phyloP scores from a whole-genome alignment of 768 basidiomycete genomes.

The Russula dissimulans region DNA sequence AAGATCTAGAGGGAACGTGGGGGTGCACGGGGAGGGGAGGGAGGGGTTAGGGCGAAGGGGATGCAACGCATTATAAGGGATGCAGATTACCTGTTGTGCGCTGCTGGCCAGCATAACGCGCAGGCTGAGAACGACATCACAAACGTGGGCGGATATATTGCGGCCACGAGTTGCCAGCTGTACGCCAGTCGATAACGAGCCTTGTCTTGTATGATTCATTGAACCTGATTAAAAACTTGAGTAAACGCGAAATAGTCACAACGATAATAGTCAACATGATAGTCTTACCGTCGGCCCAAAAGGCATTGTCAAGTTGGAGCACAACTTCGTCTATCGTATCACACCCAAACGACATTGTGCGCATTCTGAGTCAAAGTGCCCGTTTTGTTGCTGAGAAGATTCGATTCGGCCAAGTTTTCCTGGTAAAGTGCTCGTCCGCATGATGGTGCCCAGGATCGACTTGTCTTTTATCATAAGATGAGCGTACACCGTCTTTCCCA shows the following conservation, averaged over 20 bases:
- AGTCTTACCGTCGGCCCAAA: constrained; percentile 53
- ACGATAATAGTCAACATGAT: neutral
- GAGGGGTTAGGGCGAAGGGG: constrained; percentile 79
- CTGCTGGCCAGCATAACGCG: constrained; percentile 52
- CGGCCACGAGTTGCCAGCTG: constrained; percentile 81
- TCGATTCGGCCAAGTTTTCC: constrained; percentile 95
- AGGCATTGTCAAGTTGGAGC: constrained; percentile 77
- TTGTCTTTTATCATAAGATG: constrained; percentile 88
- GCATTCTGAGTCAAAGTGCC: constrained; percentile 97
- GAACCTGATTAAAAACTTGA: neutral
- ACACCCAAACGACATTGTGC: constrained; percentile 92
- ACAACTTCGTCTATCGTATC: constrained; percentile 99
- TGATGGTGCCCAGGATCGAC: constrained; percentile 93
- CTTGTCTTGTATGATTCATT: constrained; percentile 37
- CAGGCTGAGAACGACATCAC: constrained; percentile 86
- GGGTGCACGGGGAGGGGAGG: too few relatives aligned
- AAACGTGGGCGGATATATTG: constrained; percentile 90
- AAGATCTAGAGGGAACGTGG: constrained; percentile 56
- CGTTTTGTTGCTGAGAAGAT: constrained; percentile 94
- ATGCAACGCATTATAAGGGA: constrained; percentile 44
- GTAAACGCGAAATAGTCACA: neutral
- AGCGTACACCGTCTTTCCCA: constrained; percentile 99
- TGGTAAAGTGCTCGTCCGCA: constrained; percentile 93
- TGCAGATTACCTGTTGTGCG: constrained; percentile 46
- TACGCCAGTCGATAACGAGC: constrained; percentile 30